phyloP scores from a whole-genome alignment of 176 grass and related monocot genomes.

The Triticum turgidum region DNA sequence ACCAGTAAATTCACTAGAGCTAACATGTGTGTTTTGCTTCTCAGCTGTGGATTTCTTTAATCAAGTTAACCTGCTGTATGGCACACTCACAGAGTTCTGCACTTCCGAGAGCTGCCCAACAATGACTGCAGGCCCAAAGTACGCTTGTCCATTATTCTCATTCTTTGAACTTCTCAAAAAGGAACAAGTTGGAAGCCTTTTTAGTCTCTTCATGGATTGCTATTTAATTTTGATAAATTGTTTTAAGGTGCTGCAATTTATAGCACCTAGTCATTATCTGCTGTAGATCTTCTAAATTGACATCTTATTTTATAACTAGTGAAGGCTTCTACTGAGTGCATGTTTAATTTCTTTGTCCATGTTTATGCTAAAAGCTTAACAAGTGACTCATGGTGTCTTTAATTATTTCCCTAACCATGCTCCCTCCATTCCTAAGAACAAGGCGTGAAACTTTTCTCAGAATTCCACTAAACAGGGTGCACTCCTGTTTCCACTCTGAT shows the following conservation, averaged over 20 bases:
- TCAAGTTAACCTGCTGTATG: slow-evolving; percentile 96
- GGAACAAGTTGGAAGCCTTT: not conserved
- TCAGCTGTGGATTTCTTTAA: slow-evolving; percentile 99
- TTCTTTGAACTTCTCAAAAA: slow-evolving; percentile 16
- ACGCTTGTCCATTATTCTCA: slow-evolving; percentile 14
- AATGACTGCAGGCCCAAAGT: slow-evolving; percentile 99
- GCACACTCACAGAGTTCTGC: slow-evolving; percentile 92
- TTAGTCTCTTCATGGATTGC: not conserved
- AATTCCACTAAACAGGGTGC: not conserved
- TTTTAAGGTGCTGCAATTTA: not conserved
- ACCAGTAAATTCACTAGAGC: slow-evolving; percentile 11
- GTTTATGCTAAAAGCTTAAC: not conserved
- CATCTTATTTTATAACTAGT: not conserved
- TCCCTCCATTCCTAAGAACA: not conserved
- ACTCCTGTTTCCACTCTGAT: not conserved
- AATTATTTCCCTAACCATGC: not conserved
- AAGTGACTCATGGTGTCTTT: not conserved
- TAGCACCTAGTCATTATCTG: not conserved
- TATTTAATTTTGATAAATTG: not conserved
- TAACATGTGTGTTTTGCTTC: slow-evolving; percentile 38
- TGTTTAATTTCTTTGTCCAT: not conserved
- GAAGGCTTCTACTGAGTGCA: not conserved
- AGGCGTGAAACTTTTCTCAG: not conserved
- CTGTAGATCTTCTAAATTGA: not conserved
- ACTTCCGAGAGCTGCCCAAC: slow-evolving; percentile 91